Percentiles rank a stretch among this genome's conserved stretches.
phyloP scores from a whole-genome alignment of 495 filamentous ascomycete species.

The Bathelium albidoporum region DNA sequence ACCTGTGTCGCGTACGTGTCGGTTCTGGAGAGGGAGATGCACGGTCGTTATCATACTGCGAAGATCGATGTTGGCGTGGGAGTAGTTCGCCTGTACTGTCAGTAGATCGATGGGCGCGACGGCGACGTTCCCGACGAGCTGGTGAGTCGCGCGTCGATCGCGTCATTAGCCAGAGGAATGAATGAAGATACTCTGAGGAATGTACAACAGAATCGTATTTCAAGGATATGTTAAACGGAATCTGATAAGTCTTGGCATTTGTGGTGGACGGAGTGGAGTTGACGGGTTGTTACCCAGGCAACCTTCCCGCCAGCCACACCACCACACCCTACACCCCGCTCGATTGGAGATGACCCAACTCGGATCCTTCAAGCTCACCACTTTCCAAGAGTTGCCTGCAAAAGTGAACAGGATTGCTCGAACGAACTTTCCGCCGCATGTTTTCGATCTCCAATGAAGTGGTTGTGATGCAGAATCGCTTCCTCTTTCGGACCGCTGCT shows the following conservation, averaged over 20 bases:
- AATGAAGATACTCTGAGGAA: not conserved
- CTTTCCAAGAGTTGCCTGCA: not conserved
- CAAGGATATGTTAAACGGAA: not conserved
- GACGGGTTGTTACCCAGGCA: not conserved
- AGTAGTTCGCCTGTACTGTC: constrained; percentile 29
- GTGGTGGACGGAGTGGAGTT: not conserved
- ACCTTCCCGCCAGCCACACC: not conserved
- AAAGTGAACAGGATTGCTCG: not conserved
- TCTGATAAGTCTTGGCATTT: not conserved
- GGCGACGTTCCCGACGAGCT: constrained; percentile 16
- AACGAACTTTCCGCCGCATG: not conserved
- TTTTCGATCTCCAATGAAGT: too few species aligned
- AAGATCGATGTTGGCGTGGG: constrained; percentile 10
- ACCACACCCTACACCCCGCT: not conserved
- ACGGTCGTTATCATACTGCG: constrained; percentile 10
- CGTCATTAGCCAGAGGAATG: not conserved
- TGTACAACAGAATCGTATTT: not conserved
- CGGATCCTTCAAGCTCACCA: not conserved
- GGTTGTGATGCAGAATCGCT: too few species aligned
- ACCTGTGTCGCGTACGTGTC: not conserved
- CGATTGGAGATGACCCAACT: not conserved
- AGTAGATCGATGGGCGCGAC: constrained; percentile 26
- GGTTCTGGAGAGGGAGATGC: constrained; percentile 19
- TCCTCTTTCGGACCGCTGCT: too few species aligned
- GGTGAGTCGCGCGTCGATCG: constrained; percentile 18